Conservation (phyloP, 371 early-diverging fungal genomes). For the Mortierella sp. region DNA sequence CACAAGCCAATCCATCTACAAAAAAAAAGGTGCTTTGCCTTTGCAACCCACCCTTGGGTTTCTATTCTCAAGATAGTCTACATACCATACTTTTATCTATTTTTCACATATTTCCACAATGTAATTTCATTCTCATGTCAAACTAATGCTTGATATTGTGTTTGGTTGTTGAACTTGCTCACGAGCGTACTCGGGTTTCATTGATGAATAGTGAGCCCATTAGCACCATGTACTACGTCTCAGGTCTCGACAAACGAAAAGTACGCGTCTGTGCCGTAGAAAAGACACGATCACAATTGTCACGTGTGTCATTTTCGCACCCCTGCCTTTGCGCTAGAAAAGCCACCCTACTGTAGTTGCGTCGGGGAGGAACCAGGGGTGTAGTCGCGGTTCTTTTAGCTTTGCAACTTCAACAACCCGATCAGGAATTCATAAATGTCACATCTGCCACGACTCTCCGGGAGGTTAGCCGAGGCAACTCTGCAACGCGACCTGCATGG, state of each 20-base stretch:
- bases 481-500: constrained; percentile 10
- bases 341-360: background rate
- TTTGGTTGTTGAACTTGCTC: background rate
- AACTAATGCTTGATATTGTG: background rate
- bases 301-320: background rate
- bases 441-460: constrained; percentile 34
- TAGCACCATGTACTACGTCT: too few species aligned
- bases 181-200: background rate
- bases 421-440: constrained; percentile 20
- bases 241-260: background rate
- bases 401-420: background rate
- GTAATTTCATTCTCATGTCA: background rate
- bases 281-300: background rate
- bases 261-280: too few species aligned
- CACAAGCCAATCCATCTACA: background rate
- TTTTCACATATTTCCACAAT: constrained; percentile 5
- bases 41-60: background rate
- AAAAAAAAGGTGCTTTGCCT: background rate
- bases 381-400: background rate
- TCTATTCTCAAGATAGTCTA: constrained; percentile 4
- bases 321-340: background rate
- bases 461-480: constrained; percentile 16
- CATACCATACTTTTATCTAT: background rate
- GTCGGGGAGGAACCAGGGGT: constrained; percentile 6
- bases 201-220: background rate